Evolutionary conservation across 2,329 filamentous ascomycete genomes (phyloP).

Genomic region (Exophiala alcalophila): DNA sequence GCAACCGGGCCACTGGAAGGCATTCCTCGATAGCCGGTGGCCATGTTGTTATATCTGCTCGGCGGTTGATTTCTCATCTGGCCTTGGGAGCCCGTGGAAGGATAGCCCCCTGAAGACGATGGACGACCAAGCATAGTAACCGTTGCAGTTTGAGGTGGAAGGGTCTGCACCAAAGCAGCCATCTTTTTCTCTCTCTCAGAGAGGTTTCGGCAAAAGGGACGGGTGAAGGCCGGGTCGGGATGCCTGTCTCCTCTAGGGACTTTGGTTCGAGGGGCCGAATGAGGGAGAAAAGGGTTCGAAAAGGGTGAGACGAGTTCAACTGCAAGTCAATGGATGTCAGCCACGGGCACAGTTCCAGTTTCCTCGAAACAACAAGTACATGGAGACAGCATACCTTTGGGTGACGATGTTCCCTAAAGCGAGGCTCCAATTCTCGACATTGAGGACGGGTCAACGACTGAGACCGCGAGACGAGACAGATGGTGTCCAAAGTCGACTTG

Average conservation of each 20-base stretch:
- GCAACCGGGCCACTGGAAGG: constrained; percentile 65
- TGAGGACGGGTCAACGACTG: constrained; percentile 1
- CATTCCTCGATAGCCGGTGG: constrained; percentile 50
- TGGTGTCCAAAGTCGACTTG: background rate
- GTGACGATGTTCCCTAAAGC: constrained; percentile 9
- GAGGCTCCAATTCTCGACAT: constrained; percentile 8
- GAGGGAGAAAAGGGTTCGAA: constrained; percentile 8
- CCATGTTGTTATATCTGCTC: constrained; percentile 40
- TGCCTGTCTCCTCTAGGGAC: too few relatives aligned
- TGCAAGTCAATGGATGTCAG: constrained; percentile 4
- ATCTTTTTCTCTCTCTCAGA: constrained; percentile 52
- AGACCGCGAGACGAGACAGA: background rate
- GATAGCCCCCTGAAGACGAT: constrained; percentile 61
- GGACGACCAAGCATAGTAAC: constrained; percentile 74
- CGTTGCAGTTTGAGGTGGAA: constrained; percentile 71
- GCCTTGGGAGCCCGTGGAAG: constrained; percentile 34
- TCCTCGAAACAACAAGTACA: background rate
- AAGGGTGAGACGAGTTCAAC: background rate
- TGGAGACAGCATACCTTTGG: constrained; percentile 9
- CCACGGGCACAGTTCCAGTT: background rate
- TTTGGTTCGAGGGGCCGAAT: constrained; percentile 4
- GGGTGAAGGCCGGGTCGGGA: constrained; percentile 1
- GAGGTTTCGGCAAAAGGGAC: constrained; percentile 3
- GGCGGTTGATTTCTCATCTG: constrained; percentile 47
- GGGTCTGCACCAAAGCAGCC: constrained; percentile 81